A percentile compares a stretch with the other conserved stretches of the same genome.
Evolutionary conservation across 140 eudicot genomes (phyloP).

Genomic region (Flaveria floridana): DNA sequence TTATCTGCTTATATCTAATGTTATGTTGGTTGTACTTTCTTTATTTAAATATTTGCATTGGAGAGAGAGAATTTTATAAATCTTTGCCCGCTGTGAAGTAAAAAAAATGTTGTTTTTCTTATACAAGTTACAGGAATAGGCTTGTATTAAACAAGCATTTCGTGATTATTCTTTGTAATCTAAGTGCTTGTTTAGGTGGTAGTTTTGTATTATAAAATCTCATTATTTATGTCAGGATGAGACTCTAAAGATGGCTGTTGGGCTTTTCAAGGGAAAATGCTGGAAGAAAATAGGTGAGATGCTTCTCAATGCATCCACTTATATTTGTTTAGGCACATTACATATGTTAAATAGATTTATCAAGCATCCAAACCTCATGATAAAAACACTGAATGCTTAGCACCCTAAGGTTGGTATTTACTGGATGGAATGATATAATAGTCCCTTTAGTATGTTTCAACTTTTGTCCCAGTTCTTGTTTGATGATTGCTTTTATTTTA

Average conservation of each 20-base stretch:
- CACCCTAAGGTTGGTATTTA: not conserved
- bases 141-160: not conserved
- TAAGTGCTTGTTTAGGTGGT: slow-evolving; percentile 1
- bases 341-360: slow-evolving; percentile 13
- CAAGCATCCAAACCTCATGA: slow-evolving; percentile 3
- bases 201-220: slow-evolving; percentile 16
- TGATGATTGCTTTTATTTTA: not conserved
- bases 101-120: not conserved
- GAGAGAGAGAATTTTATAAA: not conserved
- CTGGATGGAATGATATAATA: not conserved
- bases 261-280: slow-evolving; percentile 67
- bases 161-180: not conserved
- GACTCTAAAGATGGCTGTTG: slow-evolving; percentile 74
- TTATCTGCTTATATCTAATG: slow-evolving; percentile 14
- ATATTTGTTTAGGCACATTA: not conserved
- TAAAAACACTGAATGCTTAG: not conserved
- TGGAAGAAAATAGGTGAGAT: slow-evolving; percentile 92
- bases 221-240: slow-evolving; percentile 56
- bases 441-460: slow-evolving; percentile 2
- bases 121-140: not conserved
- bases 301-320: slow-evolving; percentile 21
- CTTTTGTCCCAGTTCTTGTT: not conserved
- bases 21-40: not conserved
- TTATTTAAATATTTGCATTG: not conserved
- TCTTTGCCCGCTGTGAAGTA: not conserved